phyloP scores from a whole-genome alignment of 768 basidiomycete species.

The Vararia minispora region DNA sequence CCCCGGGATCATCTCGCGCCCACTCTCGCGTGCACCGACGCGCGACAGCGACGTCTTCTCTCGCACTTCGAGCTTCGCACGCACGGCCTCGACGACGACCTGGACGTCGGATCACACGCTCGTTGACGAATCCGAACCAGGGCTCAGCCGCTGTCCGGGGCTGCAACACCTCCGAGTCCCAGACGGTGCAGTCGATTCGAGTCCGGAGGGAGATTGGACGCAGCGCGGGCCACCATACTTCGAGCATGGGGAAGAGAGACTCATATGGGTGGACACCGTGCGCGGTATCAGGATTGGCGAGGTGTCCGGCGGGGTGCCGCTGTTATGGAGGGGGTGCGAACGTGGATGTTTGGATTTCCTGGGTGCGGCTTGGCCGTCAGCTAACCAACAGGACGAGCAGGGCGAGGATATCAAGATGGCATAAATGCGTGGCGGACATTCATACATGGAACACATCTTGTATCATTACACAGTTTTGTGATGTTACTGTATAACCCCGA shows the following conservation, averaged over 20 bases:
- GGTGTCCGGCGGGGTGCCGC: constrained; percentile 10
- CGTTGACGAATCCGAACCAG: not conserved
- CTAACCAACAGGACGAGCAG: no score
- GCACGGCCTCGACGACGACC: constrained; percentile 2
- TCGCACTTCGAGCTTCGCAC: constrained; percentile 7
- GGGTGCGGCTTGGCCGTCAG: no score
- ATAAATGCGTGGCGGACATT: no score
- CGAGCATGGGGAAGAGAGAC: constrained; percentile 9
- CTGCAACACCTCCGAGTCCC: not conserved
- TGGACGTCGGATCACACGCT: no score
- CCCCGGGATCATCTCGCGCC: no score
- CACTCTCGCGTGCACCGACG: not conserved
- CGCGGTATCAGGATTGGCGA: constrained; percentile 10
- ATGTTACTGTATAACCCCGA: no score
- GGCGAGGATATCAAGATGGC: no score
- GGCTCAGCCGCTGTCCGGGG: constrained; percentile 11
- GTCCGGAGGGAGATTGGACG: constrained; percentile 5
- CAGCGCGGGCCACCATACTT: constrained; percentile 10
- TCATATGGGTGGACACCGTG: constrained; percentile 9
- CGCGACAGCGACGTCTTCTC: no score
- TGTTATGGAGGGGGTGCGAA: constrained; percentile 13
- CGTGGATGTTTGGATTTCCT: constrained; percentile 11
- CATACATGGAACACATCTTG: no score
- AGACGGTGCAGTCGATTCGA: no score
- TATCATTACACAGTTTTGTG: no score